Conservation (phyloP, 2,329 filamentous ascomycete species). For the Dactylonectria estremocensis region DNA sequence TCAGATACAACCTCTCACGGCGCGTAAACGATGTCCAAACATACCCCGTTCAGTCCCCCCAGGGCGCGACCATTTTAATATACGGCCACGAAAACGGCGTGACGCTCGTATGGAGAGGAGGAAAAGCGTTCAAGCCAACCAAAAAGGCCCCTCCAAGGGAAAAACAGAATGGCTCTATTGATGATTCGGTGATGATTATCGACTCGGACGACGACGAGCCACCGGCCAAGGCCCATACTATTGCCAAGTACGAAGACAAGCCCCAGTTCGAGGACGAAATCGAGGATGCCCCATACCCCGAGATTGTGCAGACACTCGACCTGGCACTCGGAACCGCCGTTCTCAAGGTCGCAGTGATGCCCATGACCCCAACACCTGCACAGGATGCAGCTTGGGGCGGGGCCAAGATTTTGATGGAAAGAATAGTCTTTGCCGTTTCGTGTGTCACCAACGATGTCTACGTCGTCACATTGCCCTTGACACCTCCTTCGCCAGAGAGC, state of each 20-base stretch:
- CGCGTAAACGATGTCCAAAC: slow-evolving; percentile 73
- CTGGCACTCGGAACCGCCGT: slow-evolving; percentile 72
- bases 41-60: slow-evolving; percentile 74
- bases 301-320: slow-evolving; percentile 73
- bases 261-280: slow-evolving; percentile 71
- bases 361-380: slow-evolving; percentile 64
- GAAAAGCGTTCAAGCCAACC: slow-evolving; percentile 68
- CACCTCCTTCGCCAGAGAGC: slow-evolving; percentile 72
- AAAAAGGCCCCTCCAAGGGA: slow-evolving; percentile 55
- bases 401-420: slow-evolving; percentile 66
- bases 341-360: slow-evolving; percentile 69
- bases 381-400: slow-evolving; percentile 65
- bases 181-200: slow-evolving; percentile 73
- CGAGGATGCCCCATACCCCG: slow-evolving; percentile 66
- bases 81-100: slow-evolving; percentile 77
- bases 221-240: slow-evolving; percentile 51
- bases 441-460: slow-evolving; percentile 72
- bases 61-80: slow-evolving; percentile 74
- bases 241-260: slow-evolving; percentile 63
- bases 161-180: slow-evolving; percentile 67
- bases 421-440: slow-evolving; percentile 73
- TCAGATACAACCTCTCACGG: slow-evolving; percentile 72
- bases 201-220: slow-evolving; percentile 74
- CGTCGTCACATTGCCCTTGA: slow-evolving; percentile 72
- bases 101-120: slow-evolving; percentile 74